Percentiles rank a stretch among this genome's conserved stretches.
Evolutionary conservation across 2,329 filamentous ascomycete species (phyloP).

Genomic region (Cordyceps cicadae): DNA sequence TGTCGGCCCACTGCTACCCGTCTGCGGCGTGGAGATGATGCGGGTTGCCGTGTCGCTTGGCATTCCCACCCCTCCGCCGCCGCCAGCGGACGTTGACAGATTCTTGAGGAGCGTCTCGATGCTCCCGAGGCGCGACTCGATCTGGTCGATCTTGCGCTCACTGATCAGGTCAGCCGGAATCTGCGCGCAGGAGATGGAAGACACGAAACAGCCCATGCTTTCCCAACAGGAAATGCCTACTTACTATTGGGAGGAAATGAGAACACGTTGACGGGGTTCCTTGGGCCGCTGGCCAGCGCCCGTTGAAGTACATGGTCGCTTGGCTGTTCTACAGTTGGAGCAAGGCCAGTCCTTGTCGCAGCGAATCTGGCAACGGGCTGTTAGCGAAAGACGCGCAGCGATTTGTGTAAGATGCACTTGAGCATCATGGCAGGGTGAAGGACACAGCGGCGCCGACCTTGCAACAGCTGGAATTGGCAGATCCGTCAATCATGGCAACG

Average conservation of each 20-base stretch:
- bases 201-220: neutral
- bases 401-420: neutral
- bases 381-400: constrained; percentile 1
- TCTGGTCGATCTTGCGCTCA: constrained; percentile 45
- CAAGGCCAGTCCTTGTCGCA: constrained; percentile 52
- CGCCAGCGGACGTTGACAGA: constrained; percentile 22
- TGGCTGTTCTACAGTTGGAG: constrained; percentile 48
- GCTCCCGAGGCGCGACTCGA: constrained; percentile 35
- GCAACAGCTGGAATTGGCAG: neutral
- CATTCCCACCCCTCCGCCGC: neutral
- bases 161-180: constrained; percentile 21
- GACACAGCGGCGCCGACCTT: constrained; percentile 2
- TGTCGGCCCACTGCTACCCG: constrained; percentile 19
- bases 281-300: constrained; percentile 46
- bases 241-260: constrained; percentile 55
- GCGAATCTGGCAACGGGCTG: constrained; percentile 36
- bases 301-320: constrained; percentile 45
- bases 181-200: neutral
- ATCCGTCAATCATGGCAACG: neutral
- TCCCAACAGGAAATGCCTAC: constrained; percentile 17
- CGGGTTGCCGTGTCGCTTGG: constrained; percentile 14
- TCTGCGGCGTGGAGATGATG: constrained; percentile 20
- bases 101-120: constrained; percentile 37
- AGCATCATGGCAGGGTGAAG: neutral
- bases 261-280: constrained; percentile 46